phyloP scores from a whole-genome alignment of 2,329 filamentous ascomycete genomes.

The Nemania diffusa region DNA sequence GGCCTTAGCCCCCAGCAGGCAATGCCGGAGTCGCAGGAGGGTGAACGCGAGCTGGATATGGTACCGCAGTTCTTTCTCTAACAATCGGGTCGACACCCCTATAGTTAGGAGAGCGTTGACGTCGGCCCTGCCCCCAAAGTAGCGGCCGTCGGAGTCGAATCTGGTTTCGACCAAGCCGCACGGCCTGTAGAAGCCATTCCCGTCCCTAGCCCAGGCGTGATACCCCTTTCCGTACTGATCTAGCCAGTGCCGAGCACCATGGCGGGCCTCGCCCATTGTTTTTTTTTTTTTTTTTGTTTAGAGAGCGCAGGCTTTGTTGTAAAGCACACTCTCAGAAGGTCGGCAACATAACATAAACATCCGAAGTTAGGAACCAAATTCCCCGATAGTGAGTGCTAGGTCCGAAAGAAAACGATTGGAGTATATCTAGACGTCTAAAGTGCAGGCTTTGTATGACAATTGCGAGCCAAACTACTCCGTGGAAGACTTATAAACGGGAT shows the following conservation, averaged over 20 bases:
- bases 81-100: conserved; percentile 35
- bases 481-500: conserved; percentile 2
- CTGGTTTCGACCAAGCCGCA: conserved; percentile 38
- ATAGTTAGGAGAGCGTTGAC: conserved; percentile 36
- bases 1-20: conserved; percentile 33
- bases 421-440: background rate
- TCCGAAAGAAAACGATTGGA: background rate
- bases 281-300: too few relatives aligned
- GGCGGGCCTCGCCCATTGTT: conserved; percentile 23
- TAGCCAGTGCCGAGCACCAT: conserved; percentile 31
- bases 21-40: conserved; percentile 38
- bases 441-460: background rate
- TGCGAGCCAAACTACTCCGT: background rate
- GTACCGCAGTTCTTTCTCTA: conserved; percentile 26
- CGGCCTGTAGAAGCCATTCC: conserved; percentile 23
- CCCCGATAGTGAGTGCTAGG: background rate
- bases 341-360: background rate
- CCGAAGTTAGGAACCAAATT: background rate
- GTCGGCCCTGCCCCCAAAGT: conserved; percentile 42
- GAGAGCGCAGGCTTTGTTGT: too few relatives aligned
- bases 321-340: too few relatives aligned
- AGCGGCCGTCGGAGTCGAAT: conserved; percentile 43
- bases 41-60: conserved; percentile 41
- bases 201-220: conserved; percentile 27
- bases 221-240: conserved; percentile 36